Base-by-base conservation (phyloP, 345 rosid species). In the Acer campestre region DNA sequence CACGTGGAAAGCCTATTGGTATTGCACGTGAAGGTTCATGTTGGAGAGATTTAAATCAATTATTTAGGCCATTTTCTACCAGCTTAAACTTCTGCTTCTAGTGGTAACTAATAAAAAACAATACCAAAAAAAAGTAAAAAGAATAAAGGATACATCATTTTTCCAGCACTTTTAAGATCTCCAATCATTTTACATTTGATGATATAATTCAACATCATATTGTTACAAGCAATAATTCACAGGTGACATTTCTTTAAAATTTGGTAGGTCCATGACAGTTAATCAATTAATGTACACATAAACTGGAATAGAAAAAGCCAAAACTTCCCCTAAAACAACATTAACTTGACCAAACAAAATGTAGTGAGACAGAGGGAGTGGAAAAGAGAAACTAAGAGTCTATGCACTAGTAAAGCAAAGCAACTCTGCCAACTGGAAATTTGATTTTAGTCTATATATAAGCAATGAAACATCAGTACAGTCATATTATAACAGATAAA, bases 221-320 rank as follows among this genome's bases (percentile, higher is more conserved):
- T 58, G 31, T 38, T 38, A 20, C 29, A 38, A 38, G 22, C 4
- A 38, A 1, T 58, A 74, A 61, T 25, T 44, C 18, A 27, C 23
- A 74, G 58, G 44, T 11, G 22, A 59, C 2, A 17, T 27, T 48
- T 75, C 27, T 27, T 31, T 51, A 62, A 73, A 62, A 63, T 74
- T 74, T 61, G 25, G 44, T 18, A 46, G 61, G n/a, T 63, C 42
- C 31, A 7, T 42, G 16, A 42, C 10, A 12, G 55, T 20, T 67
- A 25, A 48, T 70, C 29, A 49, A 61, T 61, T 44, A 38, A 44
- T 16, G 51, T 61, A 22, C 23, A 38, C 20, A 38, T 20, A 11
- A 40, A 20, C 73, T 49, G 25, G 25, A 17, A 18, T 4, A 61
- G 10, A 55, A 22, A 31, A 71, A 40, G 63, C 29, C 8, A 73